phyloP scores from a whole-genome alignment of 805 yeast genomes.

The Zygosaccharomyces bisporus region DNA sequence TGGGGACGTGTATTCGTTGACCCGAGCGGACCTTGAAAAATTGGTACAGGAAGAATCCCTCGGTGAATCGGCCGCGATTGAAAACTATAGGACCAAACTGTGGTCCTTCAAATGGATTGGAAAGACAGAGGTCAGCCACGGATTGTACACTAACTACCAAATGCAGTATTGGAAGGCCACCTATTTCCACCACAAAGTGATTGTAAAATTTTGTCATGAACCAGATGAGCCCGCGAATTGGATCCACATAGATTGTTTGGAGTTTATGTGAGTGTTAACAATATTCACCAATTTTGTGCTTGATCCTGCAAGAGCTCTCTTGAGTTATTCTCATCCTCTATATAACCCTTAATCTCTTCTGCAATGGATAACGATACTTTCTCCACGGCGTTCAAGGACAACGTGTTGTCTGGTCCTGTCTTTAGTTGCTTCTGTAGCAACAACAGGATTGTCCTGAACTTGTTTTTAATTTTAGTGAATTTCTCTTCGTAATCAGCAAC shows the following conservation, averaged over 20 bases:
- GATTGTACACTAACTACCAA: conserved; percentile 49
- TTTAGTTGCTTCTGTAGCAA: conserved; percentile 26
- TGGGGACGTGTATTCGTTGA: conserved; percentile 42
- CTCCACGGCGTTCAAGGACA: conserved; percentile 38
- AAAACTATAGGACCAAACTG: conserved; percentile 24
- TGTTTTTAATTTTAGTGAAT: conserved; percentile 56
- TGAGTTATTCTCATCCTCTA: conserved; percentile 26
- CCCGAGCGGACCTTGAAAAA: conserved; percentile 40
- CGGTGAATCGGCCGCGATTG: conserved; percentile 19
- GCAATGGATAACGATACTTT: conserved; percentile 31
- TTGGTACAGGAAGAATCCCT: conserved; percentile 28
- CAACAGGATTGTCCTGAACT: conserved; percentile 50
- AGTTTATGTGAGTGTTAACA: conserved; percentile 23
- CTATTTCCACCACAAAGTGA: conserved; percentile 47
- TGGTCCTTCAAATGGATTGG: conserved; percentile 47
- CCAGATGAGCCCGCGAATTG: conserved; percentile 25
- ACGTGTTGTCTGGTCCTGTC: conserved; percentile 10
- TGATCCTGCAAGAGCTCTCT: conserved; percentile 23
- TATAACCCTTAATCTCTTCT: conserved; percentile 33
- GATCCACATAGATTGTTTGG: conserved; percentile 26
- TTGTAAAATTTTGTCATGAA: conserved; percentile 36
- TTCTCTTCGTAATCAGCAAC: conserved; percentile 54
- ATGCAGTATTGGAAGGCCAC: conserved; percentile 52
- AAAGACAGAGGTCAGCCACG: conserved; percentile 37
- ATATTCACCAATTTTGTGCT: conserved; percentile 25